A percentile compares a stretch with the other conserved stretches of the same genome.
These are phyloP conservation scores for Centrapalus pauciflorus DNA, from an alignment of 129 eudicot species.

Conservation along the genomic window DNA sequence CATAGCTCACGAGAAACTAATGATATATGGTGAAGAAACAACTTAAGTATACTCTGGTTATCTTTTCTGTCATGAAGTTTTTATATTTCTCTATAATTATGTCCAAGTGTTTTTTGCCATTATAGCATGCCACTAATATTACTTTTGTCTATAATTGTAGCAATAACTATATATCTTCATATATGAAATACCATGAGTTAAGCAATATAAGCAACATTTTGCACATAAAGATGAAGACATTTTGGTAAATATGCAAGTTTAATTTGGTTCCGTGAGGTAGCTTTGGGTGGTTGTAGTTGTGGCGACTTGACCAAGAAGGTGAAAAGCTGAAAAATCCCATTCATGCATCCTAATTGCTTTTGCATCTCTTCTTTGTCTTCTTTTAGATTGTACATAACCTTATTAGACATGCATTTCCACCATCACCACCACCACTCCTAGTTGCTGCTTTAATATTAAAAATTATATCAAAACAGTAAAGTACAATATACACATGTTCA, in stretches of 20 bases:
- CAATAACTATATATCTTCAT: not conserved
- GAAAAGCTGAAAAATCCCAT: conserved; percentile 79
- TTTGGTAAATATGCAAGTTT: not conserved
- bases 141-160: not conserved
- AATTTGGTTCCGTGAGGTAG: conserved; percentile 23
- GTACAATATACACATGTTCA: too few relatives aligned
- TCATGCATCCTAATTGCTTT: conserved; percentile 92
- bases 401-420: conserved; percentile 54
- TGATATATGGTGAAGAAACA: too few relatives aligned
- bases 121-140: too few relatives aligned
- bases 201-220: not conserved
- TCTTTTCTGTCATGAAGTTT: not conserved
- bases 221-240: conserved; percentile 5
- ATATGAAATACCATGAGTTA: conserved; percentile 1
- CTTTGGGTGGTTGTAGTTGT: conserved; percentile 38
- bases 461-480: conserved; percentile 5
- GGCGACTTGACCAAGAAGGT: conserved; percentile 42
- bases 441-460: not conserved
- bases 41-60: not conserved
- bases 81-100: too few relatives aligned
- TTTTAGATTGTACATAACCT: conserved; percentile 34
- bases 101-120: not conserved
- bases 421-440: not conserved
- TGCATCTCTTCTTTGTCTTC: conserved; percentile 51
- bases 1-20: too few relatives aligned